Evolutionary conservation across 129 eudicot species (phyloP).

Genomic region (Heracleum sosnowskyi): DNA sequence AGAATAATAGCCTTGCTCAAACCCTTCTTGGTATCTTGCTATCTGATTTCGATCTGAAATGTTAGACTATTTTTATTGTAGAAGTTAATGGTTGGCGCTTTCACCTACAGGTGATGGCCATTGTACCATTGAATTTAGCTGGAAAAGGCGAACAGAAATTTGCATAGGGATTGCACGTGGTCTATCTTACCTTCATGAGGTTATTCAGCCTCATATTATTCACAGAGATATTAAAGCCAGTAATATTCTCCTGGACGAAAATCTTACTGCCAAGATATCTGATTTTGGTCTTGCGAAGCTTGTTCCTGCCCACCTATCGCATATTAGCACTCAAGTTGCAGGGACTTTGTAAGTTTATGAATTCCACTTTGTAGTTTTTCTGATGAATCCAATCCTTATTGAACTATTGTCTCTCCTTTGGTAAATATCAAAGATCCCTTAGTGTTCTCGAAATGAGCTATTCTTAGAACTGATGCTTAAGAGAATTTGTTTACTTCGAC

Average conservation of each 20-base stretch:
- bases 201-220: slow-evolving; percentile 60
- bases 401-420: background rate
- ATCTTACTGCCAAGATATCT: slow-evolving; percentile 71
- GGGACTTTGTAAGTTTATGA: slow-evolving; percentile 70
- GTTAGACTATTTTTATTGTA: background rate
- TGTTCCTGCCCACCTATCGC: slow-evolving; percentile 62
- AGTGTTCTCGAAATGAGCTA: background rate
- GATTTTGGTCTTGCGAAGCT: slow-evolving; percentile 97
- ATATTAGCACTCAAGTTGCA: slow-evolving; percentile 84
- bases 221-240: slow-evolving; percentile 93
- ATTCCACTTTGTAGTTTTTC: slow-evolving; percentile 1
- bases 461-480: background rate
- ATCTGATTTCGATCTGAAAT: background rate
- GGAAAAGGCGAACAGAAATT: slow-evolving; percentile 55
- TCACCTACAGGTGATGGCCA: slow-evolving; percentile 33
- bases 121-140: slow-evolving; percentile 39
- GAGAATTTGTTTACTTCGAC: background rate
- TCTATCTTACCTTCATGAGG: slow-evolving; percentile 82
- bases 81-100: background rate
- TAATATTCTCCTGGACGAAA: slow-evolving; percentile 86
- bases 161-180: slow-evolving; percentile 77
- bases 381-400: background rate
- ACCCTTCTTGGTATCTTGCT: slow-evolving; percentile 58
- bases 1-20: slow-evolving; percentile 79
- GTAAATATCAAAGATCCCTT: background rate